These are phyloP conservation scores for Globisporangium polare DNA, from an alignment of 352 stramenopile species.

Conservation along the genomic window DNA sequence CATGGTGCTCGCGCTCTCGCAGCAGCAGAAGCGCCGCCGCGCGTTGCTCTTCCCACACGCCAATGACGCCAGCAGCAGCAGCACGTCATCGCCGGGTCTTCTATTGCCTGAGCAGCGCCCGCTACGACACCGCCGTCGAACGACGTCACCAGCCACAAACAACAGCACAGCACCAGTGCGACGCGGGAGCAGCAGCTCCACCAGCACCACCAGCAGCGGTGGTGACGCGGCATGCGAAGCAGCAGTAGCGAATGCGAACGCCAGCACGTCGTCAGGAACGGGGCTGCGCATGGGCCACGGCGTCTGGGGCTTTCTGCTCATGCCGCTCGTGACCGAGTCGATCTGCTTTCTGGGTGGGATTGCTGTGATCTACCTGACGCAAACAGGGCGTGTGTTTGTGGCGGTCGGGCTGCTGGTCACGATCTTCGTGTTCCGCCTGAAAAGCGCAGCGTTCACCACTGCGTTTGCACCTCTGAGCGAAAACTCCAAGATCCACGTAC, in stretches of 20 bases:
- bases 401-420: constrained; percentile 24
- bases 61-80: not conserved
- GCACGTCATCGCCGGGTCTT: not conserved
- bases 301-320: constrained; percentile 25
- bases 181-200: not conserved
- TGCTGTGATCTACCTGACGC: constrained; percentile 21
- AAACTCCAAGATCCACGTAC: constrained; percentile 30
- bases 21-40: constrained; percentile 20
- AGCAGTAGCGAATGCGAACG: not conserved
- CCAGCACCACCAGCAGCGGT: not conserved
- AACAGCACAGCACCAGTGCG: not conserved
- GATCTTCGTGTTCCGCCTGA: constrained; percentile 36
- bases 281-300: constrained; percentile 29
- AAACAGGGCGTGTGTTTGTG: constrained; percentile 13
- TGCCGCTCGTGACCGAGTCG: constrained; percentile 28
- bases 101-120: constrained; percentile 4
- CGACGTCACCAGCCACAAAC: not conserved
- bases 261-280: not conserved
- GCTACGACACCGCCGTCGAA: constrained; percentile 3
- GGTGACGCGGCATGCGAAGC: no score
- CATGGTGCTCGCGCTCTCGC: constrained; percentile 27
- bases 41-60: constrained; percentile 7
- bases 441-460: constrained; percentile 26
- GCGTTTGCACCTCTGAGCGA: constrained; percentile 25
- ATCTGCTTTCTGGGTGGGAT: constrained; percentile 26